Evolutionary conservation across 1,284 basidiomycete species (phyloP).

Genomic region (Cutaneotrichosporon cutaneum): DNA sequence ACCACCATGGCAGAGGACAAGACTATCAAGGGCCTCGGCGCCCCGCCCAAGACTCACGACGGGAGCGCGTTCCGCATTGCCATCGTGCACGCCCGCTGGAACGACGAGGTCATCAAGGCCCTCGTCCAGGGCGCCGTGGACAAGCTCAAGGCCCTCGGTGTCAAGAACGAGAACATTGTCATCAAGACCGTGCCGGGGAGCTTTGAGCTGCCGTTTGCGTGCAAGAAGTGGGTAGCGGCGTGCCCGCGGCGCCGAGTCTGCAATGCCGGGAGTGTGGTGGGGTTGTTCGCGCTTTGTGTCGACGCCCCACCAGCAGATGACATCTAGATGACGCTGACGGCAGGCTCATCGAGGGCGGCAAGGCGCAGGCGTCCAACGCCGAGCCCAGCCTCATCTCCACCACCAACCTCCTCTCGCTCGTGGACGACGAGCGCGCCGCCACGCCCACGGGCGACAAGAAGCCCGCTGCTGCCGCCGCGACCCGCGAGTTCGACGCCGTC

Average conservation of each 20-base stretch:
- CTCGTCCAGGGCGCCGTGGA: slow-evolving; percentile 72
- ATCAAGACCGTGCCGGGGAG: slow-evolving; percentile 90
- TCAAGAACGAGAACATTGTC: slow-evolving; percentile 85
- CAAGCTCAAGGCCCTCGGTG: slow-evolving; percentile 78
- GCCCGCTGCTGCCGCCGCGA: slow-evolving; percentile 54
- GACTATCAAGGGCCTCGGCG: slow-evolving; percentile 71
- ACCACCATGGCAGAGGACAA: slow-evolving; percentile 47
- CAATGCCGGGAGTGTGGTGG: too few relatives aligned
- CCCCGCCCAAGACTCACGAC: slow-evolving; percentile 65
- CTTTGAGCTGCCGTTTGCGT: slow-evolving; percentile 87
- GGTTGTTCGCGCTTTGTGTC: too few relatives aligned
- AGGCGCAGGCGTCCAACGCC: slow-evolving; percentile 46
- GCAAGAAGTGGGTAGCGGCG: slow-evolving; percentile 65
- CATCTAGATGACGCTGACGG: slow-evolving; percentile 1
- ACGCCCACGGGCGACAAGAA: slow-evolving; percentile 48
- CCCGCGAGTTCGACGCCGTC: slow-evolving; percentile 82
- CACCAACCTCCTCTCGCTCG: slow-evolving; percentile 63
- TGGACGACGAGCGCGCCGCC: slow-evolving; percentile 59
- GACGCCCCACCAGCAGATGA: too few relatives aligned
- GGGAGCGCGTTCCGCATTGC: slow-evolving; percentile 76
- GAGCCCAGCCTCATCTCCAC: slow-evolving; percentile 49
- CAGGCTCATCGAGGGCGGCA: slow-evolving; percentile 51
- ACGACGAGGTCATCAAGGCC: slow-evolving; percentile 77
- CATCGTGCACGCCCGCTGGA: slow-evolving; percentile 93
- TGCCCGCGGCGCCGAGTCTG: too few relatives aligned